Evolutionary conservation across 192 early-diverging fungal species (phyloP).

Genomic region (Allomyces arbusculus): DNA sequence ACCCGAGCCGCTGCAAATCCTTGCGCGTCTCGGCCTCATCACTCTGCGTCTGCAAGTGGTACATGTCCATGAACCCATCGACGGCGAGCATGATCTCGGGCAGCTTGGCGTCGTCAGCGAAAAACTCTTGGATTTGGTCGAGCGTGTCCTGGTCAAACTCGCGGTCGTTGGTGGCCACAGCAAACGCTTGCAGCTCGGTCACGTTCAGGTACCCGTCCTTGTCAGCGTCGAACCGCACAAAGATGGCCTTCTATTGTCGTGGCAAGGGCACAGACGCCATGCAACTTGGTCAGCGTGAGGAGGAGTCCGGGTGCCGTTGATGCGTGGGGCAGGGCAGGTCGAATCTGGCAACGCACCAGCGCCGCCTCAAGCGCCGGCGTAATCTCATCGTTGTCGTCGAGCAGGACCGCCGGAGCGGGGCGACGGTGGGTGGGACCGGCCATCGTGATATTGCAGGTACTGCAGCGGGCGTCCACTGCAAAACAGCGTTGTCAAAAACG

Average conservation of each 20-base stretch:
- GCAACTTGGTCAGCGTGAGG: too few relatives aligned
- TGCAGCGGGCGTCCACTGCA: too few relatives aligned
- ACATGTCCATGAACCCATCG: not conserved
- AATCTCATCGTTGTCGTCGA: not conserved
- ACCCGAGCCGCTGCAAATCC: not conserved
- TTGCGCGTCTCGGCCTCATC: not conserved
- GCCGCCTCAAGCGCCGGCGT: not conserved
- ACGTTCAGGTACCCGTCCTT: conserved; percentile 29
- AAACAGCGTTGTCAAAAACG: too few relatives aligned
- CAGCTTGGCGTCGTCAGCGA: not conserved
- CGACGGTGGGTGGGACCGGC: too few relatives aligned
- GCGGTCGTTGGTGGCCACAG: conserved; percentile 25
- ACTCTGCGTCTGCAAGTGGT: not conserved
- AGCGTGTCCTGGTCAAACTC: conserved; percentile 1
- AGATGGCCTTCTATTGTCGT: conserved; percentile 23
- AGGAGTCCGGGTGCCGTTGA: too few relatives aligned
- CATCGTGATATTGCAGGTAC: too few relatives aligned
- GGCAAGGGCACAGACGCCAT: not conserved
- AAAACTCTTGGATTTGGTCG: not conserved
- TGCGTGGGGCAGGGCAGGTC: too few relatives aligned
- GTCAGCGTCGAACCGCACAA: conserved; percentile 37
- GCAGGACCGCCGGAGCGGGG: not conserved
- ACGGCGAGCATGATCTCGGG: not conserved
- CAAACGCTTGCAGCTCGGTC: conserved; percentile 31
- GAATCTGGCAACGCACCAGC: not conserved